Base-by-base conservation (phyloP, 106 monocot genomes). In the Dioscorea zingiberensis region DNA sequence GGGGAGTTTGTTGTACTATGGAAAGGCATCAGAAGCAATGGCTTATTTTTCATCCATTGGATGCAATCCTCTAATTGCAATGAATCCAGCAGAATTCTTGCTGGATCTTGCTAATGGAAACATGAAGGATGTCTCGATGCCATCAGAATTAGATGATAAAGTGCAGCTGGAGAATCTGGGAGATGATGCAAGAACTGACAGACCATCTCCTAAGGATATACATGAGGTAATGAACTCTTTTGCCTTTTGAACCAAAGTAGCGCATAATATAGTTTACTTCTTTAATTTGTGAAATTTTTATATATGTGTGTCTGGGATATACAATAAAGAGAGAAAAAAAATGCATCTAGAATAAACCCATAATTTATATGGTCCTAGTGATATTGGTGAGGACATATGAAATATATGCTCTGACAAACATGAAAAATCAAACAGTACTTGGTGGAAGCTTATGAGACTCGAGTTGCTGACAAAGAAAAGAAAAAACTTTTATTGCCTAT, bases 51-150 rank as follows among this genome's bases (percentile, higher is more conserved):
- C 85, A 29, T 82, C 87, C 48, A 82, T 93, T 70, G 92, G 92
- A 49, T 93, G 88, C 58, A 80, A 78, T 67, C 87, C 92, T 30
- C 79, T 87, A 18, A 85, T 93, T 60, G 71, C 92, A 25, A 93
- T 93, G 87, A 93, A 93, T 54, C 92, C 92, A 58, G 92, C 87
- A 71, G 92, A 93, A 64, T 93, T 93, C 66, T 67, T 92, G 72
- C 76, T 92, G 45, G 87, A 92, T 63, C 81, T 92, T 58, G 84
- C 92, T 48, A 93, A 80, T 76, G 92, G 92, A 7, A 88, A 85
- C 70, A 77, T 71, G 44, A 85, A 44, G 67, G 92, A 88, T 70
- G 63, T 82, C 14, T 85, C 92, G 1, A 48, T 87, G 59, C 84
- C 87, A 54, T 74, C 80, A 32, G 87, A 82, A 60, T 69, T 93